Evolutionary conservation across 176 grass and related monocot genomes (phyloP), one percentile per base, ranked within the genome.

Genomic region (Hordeum vulgare): DNA sequence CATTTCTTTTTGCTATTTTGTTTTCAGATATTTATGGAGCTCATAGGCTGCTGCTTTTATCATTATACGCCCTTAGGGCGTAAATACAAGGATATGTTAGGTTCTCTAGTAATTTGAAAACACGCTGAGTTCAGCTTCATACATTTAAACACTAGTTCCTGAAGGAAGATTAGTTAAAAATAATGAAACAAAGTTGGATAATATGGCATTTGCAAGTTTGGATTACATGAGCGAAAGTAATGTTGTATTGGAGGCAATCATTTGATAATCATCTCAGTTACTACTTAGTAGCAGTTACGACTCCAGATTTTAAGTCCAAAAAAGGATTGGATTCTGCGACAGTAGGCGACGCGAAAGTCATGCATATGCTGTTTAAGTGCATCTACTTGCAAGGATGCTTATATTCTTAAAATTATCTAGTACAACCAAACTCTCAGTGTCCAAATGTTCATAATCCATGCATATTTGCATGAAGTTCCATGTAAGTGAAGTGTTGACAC

Each of bases 391-490:
- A 70, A 69, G 13, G n/a, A 18, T 29, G 61, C 77, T 24, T 35
- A 51, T 74, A 49, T 68, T 85, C 37, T 80, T 69, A 23, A 74
- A 74, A n/a, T 67, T 42, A 75, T 80, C 21, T 28, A 42, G 31
- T 41, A 64, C 29, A 72, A 18, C 33, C 35, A 20, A 21, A 59
- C 45, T 73, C 72, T 72, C 31, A 70, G 25, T 62, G 20, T 56
- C 27, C 73, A 45, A 69, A 13, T 61, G 20, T 56, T 6, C 65
- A 45, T 73, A 58, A 8, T 73, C 42, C 41, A 45, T 82, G 28
- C 17, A 56, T 71, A 0, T 71, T 71, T 71, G 62, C 45, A 76
- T 37, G 67, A 77, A 57, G 45, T 58, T 4, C 44, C 4, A 67
- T 17, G 36, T 66, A 36, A 82, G 20, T 49, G 15, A 45, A 72